phyloP scores from a whole-genome alignment of 2,329 filamentous ascomycete genomes.

The Verticillium zaregamsianum region DNA sequence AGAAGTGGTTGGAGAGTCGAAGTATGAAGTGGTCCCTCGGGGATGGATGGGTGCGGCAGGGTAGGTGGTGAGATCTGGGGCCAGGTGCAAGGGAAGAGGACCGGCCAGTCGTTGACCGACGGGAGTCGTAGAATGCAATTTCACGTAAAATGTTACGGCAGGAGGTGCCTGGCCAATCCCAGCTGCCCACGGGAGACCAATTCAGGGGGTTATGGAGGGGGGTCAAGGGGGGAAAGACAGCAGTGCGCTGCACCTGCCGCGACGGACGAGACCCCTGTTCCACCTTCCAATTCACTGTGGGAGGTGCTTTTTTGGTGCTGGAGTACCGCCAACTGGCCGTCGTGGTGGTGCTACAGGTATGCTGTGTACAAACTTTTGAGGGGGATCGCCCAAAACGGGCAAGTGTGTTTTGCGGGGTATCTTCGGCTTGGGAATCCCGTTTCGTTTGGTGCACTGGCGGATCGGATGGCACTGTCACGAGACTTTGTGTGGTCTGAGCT shows the following conservation, averaged over 20 bases:
- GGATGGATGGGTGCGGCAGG: background rate
- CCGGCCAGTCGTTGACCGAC: background rate
- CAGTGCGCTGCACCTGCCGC: background rate
- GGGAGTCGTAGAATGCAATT: slow-evolving; percentile 28
- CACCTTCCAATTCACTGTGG: background rate
- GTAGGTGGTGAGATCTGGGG: slow-evolving; percentile 10
- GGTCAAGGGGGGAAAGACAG: background rate
- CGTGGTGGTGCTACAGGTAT: background rate
- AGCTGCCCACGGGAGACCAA: slow-evolving; percentile 12
- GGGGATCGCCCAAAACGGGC: background rate
- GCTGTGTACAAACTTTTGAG: no score
- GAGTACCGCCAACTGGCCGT: no score
- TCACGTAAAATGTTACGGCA: slow-evolving; percentile 32
- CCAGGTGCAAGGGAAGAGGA: slow-evolving; percentile 1
- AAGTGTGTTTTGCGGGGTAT: slow-evolving; percentile 1
- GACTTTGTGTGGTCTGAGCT: background rate
- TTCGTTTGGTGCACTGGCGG: background rate
- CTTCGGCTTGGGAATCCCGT: background rate
- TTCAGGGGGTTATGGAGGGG: slow-evolving; percentile 13
- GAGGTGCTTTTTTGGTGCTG: background rate
- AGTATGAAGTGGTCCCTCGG: background rate
- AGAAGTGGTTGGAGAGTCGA: background rate
- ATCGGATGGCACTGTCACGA: background rate
- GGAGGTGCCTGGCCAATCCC: slow-evolving; percentile 16
- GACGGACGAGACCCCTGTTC: background rate